These are phyloP conservation scores for Quercus lobata DNA, from an alignment of 331 rosid species.

Conservation along the genomic window DNA sequence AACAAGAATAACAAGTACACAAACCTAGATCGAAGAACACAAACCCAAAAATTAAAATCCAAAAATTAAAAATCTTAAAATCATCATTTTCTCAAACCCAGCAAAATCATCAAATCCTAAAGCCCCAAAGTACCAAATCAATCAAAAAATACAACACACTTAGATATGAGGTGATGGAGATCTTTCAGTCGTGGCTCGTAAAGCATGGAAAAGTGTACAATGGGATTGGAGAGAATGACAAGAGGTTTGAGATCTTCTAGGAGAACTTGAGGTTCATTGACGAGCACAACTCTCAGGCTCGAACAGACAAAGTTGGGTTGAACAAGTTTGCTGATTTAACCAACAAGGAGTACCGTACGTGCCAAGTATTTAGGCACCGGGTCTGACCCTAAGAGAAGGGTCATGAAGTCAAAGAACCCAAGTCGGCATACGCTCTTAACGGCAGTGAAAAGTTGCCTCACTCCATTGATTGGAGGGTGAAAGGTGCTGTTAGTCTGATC, in stretches of 20 bases:
- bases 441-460: constrained; percentile 46
- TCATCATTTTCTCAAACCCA: too few relatives aligned
- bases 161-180: constrained; percentile 27
- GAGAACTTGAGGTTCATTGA: constrained; percentile 64
- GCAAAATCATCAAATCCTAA: too few relatives aligned
- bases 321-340: constrained; percentile 76
- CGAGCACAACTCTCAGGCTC: constrained; percentile 53
- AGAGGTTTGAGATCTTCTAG: constrained; percentile 65
- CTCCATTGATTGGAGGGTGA: constrained; percentile 73
- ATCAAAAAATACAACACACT: too few relatives aligned
- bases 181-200: constrained; percentile 64
- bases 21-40: too few relatives aligned
- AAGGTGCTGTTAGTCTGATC: constrained; percentile 61
- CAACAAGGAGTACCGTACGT: constrained; percentile 65
- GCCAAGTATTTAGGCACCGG: constrained; percentile 47
- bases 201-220: constrained; percentile 59
- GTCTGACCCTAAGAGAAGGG: constrained; percentile 42
- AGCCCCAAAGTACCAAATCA: too few relatives aligned
- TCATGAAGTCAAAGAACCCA: constrained; percentile 47
- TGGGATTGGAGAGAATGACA: constrained; percentile 57
- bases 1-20: too few relatives aligned
- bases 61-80: too few relatives aligned
- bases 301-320: constrained; percentile 61
- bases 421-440: constrained; percentile 48
- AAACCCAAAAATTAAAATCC: too few relatives aligned